Evolutionary conservation across 1,139 yeast genomes (phyloP).

Genomic region (Protomyces arabidopsidicola): DNA sequence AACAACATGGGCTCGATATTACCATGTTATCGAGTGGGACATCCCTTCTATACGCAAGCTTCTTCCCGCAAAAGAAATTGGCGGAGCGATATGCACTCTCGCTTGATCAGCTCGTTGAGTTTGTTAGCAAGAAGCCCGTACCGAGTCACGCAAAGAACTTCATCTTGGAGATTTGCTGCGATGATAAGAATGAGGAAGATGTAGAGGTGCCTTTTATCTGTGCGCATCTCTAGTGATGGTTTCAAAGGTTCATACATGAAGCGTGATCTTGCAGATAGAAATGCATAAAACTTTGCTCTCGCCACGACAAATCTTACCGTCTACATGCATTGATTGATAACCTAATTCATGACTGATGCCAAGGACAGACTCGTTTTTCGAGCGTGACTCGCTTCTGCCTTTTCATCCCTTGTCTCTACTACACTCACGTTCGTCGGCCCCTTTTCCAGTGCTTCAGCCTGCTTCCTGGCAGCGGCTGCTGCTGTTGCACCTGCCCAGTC

Average conservation of each 20-base stretch:
- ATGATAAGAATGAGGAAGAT: conserved; percentile 88
- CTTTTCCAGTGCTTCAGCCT: no score
- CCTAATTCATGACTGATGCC: no score
- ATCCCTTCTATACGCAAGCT: conserved; percentile 82
- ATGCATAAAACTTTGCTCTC: not conserved
- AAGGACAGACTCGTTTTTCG: no score
- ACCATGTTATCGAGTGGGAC: conserved; percentile 92
- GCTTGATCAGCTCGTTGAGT: conserved; percentile 69
- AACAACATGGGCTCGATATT: conserved; percentile 77
- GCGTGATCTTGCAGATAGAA: not conserved
- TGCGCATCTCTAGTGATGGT: conserved; percentile 3
- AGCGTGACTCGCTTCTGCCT: no score
- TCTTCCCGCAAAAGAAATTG: conserved; percentile 85
- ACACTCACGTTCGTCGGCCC: no score
- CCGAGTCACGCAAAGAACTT: conserved; percentile 70
- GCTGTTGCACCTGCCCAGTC: not conserved
- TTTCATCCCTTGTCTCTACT: no score
- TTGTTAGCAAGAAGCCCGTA: conserved; percentile 77
- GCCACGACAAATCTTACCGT: no score
- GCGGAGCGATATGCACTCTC: conserved; percentile 68
- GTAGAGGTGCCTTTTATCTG: conserved; percentile 81
- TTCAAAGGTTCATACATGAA: not conserved
- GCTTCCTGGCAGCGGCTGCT: no score
- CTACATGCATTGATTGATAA: no score
- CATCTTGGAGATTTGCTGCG: conserved; percentile 86